Evolutionary conservation across 1,139 yeast genomes (phyloP).

Genomic region (Maudiozyma humilis): DNA sequence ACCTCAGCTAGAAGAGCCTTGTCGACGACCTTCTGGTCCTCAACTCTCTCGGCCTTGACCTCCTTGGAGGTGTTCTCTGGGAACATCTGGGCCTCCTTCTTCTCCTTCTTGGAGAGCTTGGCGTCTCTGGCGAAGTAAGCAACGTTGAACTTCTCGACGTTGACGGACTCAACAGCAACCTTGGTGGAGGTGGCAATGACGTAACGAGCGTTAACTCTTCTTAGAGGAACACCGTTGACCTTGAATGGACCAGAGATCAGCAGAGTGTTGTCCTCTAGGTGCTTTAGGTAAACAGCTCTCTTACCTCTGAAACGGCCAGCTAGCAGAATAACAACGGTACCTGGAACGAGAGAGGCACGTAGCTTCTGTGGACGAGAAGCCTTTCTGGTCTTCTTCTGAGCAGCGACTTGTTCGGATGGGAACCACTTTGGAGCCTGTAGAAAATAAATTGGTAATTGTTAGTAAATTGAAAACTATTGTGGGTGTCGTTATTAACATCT

Average conservation of each 20-base stretch:
- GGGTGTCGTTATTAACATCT: no score
- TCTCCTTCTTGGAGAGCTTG: slow-evolving; percentile 63
- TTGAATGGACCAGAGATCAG: slow-evolving; percentile 99
- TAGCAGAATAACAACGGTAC: slow-evolving; percentile 94
- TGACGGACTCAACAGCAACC: slow-evolving; percentile 71
- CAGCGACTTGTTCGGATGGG: slow-evolving; percentile 90
- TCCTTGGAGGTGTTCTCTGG: slow-evolving; percentile 74
- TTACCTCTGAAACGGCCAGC: slow-evolving; percentile 99
- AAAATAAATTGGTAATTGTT: slow-evolving; percentile 8
- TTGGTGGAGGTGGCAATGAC: slow-evolving; percentile 98
- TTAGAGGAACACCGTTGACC: slow-evolving; percentile 99
- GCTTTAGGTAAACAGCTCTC: slow-evolving; percentile 98
- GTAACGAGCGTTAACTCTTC: slow-evolving; percentile 98
- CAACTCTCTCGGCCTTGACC: slow-evolving; percentile 89
- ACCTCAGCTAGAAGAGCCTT: slow-evolving; percentile 88
- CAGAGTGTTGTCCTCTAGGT: slow-evolving; percentile 97
- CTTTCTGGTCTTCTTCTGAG: slow-evolving; percentile 83
- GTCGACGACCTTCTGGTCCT: slow-evolving; percentile 96
- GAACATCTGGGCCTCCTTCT: slow-evolving; percentile 94
- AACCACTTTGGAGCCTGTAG: slow-evolving; percentile 82
- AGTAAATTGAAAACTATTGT: no score
- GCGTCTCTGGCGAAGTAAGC: slow-evolving; percentile 94
- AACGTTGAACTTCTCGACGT: slow-evolving; percentile 86
- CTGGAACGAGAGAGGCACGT: slow-evolving; percentile 96
- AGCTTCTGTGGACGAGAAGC: slow-evolving; percentile 89